Base-by-base conservation (phyloP, 345 rosid species). In the Gossypium thurberi region DNA sequence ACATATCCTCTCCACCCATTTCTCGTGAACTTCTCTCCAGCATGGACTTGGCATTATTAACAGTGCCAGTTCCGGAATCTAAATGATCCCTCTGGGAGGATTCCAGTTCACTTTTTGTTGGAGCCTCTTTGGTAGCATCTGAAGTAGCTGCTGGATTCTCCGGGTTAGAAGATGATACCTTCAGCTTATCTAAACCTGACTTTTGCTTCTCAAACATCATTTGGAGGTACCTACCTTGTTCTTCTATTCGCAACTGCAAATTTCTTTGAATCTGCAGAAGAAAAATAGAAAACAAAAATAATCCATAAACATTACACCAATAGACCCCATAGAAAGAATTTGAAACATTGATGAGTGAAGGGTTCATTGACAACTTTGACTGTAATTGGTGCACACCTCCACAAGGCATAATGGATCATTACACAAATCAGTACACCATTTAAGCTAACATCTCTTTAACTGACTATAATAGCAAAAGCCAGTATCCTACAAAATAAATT, bases 161-260 rank as follows among this genome's bases (percentile, higher is more conserved):
- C 79, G 17, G 79, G 60, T 77, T 73, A 69, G 87, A 84, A 48
- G 94, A 78, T 13, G 95, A 70, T 70, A 80, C 79, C 81, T 89
- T 89, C 58, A 82, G 79, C 86, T 82, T 84, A 78, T 82, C 79
- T 20, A 76, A 67, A 71, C 89, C 91, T 1, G 96, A 82, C 78
- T 84, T 86, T 79, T 94, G 98, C 84, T 89, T 90, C 91, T 92
- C 96, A 65, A 94, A 94, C 96, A 94, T 94, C 97, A 85, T 87
- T 75, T 94, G 96, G 71, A 94, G 95, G 85, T 88, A 80, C 85
- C 84, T 88, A 69, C 98, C 98, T 81, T 94, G 97, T 83, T 94
- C 98, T 86, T 94, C 98, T 81, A 94, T 90, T 10, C 90, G 90
- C 76, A 94, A 82, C 85, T 94, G 98, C 73, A 94, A 81, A 76